These are phyloP conservation scores for Termitomyces sp. DNA, from an alignment of 768 basidiomycete species.

Conservation along the genomic window DNA sequence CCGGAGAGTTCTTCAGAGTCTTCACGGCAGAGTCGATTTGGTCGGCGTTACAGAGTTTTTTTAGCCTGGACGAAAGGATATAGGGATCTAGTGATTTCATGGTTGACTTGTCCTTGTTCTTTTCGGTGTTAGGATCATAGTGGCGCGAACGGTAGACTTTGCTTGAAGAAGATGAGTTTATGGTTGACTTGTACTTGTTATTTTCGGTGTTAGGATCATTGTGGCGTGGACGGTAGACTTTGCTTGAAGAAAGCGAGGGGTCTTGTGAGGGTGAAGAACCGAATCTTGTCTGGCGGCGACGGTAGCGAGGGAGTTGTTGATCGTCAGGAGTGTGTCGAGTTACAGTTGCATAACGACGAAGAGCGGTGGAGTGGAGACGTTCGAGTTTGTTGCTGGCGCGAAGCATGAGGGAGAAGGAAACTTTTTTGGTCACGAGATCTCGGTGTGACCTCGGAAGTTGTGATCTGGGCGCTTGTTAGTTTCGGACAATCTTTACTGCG, in stretches of 20 bases:
- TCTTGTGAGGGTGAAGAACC: neutral
- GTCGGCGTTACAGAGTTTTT: conserved; percentile 47
- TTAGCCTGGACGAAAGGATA: conserved; percentile 53
- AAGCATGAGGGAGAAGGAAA: conserved; percentile 4
- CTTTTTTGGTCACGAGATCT: conserved; percentile 11
- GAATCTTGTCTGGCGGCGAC: conserved; percentile 20
- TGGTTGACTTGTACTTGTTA: conserved; percentile 20
- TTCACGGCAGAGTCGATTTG: conserved; percentile 58
- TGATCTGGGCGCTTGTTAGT: neutral
- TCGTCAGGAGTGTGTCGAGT: neutral
- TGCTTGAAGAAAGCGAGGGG: neutral
- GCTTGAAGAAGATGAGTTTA: conserved; percentile 22
- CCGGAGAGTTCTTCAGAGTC: conserved; percentile 63
- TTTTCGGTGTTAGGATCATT: conserved; percentile 24
- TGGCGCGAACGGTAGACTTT: conserved; percentile 33
- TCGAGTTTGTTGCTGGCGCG: neutral
- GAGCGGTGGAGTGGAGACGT: neutral
- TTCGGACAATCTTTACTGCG: conserved; percentile 17
- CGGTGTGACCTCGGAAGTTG: conserved; percentile 11
- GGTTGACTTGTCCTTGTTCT: conserved; percentile 20
- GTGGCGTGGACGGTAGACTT: conserved; percentile 33
- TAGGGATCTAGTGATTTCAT: conserved; percentile 54
- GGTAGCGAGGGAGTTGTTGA: conserved; percentile 21
- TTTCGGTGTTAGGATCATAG: conserved; percentile 24
- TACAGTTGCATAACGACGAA: conserved; percentile 3